Evolutionary conservation across 1,139 yeast species (phyloP), one percentile per base, ranked within the genome.

Genomic region (Pichia sp.): DNA sequence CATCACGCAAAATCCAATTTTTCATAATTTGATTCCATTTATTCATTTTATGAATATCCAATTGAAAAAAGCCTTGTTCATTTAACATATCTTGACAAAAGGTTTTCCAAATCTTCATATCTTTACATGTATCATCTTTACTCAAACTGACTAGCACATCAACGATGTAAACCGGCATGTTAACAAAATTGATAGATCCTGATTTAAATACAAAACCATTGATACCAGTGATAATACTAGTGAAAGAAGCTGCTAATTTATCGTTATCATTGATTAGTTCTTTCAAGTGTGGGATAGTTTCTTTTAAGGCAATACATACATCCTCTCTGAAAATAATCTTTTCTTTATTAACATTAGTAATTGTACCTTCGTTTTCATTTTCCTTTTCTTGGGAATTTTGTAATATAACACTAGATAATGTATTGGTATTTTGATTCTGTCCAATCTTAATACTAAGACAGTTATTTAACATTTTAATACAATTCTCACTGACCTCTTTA

Each of bases 401-500:
- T 7, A 40, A 18, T n/a, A 40, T 34, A 14, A 18, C 13, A 39
- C 49, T 37, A 4, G 47, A 22, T 13, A 52, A 46, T 3, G 37
- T 24, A 24, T 37, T 37, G 2, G 23, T 26, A 16, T 29, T 35
- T 22, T 35, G 40, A 6, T 41, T 38, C 11, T 46, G 23, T 3
- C 43, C 42, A 14, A 45, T 38, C 41, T 57, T 61, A 0, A 59
- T 52, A 31, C 61, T 59, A 29, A 74, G 51, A 0, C 74, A 61
- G 24, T 63, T 54, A 15, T 70, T 69, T 21, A 86, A 64, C 11
- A 81, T 61, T 52, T 74, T 80, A 28, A 70, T 51, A 55, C 82
- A 85, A 2, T 69, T 50, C 26, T 87, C 96, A 2, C 78, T 63
- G 26, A 87, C 57, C 27, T 88, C 96, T 51, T 76, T 81, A 45